A percentile compares a stretch with the other conserved stretches of the same genome.
phyloP scores from a whole-genome alignment of 441 rosid genomes.

The Populus hybrid region DNA sequence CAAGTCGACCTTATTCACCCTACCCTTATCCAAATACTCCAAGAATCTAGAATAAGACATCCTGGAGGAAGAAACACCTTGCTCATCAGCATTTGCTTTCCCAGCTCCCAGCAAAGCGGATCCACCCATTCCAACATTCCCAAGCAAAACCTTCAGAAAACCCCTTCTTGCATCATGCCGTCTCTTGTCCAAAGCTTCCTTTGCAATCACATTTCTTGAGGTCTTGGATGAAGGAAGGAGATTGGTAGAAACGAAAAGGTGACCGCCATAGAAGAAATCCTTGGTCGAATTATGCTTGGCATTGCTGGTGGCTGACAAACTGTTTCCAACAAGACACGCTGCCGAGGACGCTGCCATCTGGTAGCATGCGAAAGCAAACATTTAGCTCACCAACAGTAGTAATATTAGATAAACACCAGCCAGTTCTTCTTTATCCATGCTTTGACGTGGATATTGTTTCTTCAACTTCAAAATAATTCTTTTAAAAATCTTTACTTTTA shows the following conservation, averaged over 20 bases:
- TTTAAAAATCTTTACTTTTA: too few species aligned
- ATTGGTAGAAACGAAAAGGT: neutral
- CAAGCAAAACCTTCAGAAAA: too few species aligned
- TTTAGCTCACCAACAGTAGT: neutral
- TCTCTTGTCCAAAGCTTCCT: neutral
- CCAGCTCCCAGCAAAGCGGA: too few species aligned
- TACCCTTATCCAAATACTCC: too few species aligned
- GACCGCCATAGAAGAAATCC: neutral
- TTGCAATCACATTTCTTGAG: neutral
- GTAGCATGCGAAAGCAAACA: neutral
- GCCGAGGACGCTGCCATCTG: neutral
- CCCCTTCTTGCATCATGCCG: neutral
- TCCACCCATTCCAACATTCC: too few species aligned
- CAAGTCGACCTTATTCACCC: too few species aligned
- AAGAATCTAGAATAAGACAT: too few species aligned
- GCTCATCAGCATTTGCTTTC: too few species aligned
- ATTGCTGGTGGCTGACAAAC: neutral
- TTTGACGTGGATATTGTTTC: too few species aligned
- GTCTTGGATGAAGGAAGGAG: neutral
- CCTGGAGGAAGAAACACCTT: too few species aligned
- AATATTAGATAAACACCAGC: neutral
- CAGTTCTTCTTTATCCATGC: neutral
- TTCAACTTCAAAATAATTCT: too few species aligned
- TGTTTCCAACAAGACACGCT: neutral
- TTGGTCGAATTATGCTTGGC: neutral